A percentile compares a stretch with the other conserved stretches of the same genome.
phyloP scores from a whole-genome alignment of 352 stramenopile genomes.

The Blastocystis sp. region DNA sequence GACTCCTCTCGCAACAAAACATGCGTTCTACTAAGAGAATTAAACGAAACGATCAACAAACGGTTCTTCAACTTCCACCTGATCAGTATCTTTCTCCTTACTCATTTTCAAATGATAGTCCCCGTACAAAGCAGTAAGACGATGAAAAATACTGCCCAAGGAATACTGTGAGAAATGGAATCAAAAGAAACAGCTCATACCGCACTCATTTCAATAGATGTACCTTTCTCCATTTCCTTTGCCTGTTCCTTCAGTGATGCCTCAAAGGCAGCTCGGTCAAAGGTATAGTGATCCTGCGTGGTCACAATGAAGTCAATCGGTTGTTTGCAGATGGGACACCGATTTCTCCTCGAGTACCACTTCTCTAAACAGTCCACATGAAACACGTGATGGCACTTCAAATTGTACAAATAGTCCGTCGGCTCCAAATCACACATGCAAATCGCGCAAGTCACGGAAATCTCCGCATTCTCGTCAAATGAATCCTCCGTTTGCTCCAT shows the following conservation, averaged over 20 bases:
- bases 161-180: no score
- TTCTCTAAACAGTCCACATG: slow-evolving; percentile 40
- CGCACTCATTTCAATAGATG: neutral
- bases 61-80: neutral
- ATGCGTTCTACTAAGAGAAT: neutral
- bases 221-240: neutral
- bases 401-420: slow-evolving; percentile 39
- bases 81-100: neutral
- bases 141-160: no score
- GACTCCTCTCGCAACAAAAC: neutral
- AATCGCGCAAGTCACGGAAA: slow-evolving; percentile 1
- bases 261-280: slow-evolving; percentile 19
- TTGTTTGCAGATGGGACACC: slow-evolving; percentile 29
- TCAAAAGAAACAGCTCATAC: neutral
- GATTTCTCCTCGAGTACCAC: slow-evolving; percentile 37
- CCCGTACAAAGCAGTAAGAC: no score
- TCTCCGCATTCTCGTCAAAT: neutral
- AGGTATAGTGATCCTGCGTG: slow-evolving; percentile 23
- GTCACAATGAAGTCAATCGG: slow-evolving; percentile 47
- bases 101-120: no score
- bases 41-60: neutral
- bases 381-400: slow-evolving; percentile 33
- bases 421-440: slow-evolving; percentile 26
- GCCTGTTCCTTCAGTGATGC: neutral
- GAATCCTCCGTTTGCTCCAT: neutral